Conservation (phyloP, 2,329 filamentous ascomycete genomes). For the Cladosporium colombiae region DNA sequence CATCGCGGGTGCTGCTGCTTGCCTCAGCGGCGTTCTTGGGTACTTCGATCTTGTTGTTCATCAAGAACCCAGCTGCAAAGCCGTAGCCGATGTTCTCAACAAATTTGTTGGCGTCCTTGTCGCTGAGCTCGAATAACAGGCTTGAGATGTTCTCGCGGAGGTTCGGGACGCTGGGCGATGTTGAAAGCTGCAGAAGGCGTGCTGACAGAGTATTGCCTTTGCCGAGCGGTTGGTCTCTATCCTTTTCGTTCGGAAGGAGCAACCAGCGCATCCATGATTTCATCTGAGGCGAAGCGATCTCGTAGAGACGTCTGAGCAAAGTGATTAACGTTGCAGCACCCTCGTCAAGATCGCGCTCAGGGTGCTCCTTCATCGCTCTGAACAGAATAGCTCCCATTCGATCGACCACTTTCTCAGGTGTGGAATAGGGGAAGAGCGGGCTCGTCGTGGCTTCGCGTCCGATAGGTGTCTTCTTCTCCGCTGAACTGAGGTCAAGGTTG, state of each 20-base stretch:
- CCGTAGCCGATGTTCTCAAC: slow-evolving; percentile 94
- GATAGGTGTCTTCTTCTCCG: slow-evolving; percentile 2
- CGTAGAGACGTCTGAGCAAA: slow-evolving; percentile 71
- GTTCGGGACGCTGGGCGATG: slow-evolving; percentile 69
- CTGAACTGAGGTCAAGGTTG: slow-evolving; percentile 56
- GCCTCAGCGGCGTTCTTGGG: slow-evolving; percentile 66
- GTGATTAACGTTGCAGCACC: slow-evolving; percentile 59
- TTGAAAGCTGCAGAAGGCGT: slow-evolving; percentile 74
- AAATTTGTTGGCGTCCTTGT: slow-evolving; percentile 74
- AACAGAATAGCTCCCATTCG: slow-evolving; percentile 72
- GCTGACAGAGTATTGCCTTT: slow-evolving; percentile 72
- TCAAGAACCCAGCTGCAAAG: slow-evolving; percentile 85
- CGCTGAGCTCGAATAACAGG: slow-evolving; percentile 84
- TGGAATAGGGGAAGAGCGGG: slow-evolving; percentile 66
- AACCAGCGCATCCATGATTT: slow-evolving; percentile 63
- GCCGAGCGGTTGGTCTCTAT: slow-evolving; percentile 77
- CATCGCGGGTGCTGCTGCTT: slow-evolving; percentile 41
- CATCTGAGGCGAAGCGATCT: slow-evolving; percentile 66
- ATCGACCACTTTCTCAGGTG: slow-evolving; percentile 61
- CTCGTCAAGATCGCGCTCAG: slow-evolving; percentile 70
- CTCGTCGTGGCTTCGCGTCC: slow-evolving; percentile 44
- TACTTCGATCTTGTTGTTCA: slow-evolving; percentile 78
- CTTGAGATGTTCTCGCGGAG: slow-evolving; percentile 74
- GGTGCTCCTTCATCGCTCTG: slow-evolving; percentile 63
- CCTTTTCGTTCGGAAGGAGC: slow-evolving; percentile 74